Conservation (phyloP, 2,329 filamentous ascomycete genomes). For the Xylariomycetidae sp. region DNA sequence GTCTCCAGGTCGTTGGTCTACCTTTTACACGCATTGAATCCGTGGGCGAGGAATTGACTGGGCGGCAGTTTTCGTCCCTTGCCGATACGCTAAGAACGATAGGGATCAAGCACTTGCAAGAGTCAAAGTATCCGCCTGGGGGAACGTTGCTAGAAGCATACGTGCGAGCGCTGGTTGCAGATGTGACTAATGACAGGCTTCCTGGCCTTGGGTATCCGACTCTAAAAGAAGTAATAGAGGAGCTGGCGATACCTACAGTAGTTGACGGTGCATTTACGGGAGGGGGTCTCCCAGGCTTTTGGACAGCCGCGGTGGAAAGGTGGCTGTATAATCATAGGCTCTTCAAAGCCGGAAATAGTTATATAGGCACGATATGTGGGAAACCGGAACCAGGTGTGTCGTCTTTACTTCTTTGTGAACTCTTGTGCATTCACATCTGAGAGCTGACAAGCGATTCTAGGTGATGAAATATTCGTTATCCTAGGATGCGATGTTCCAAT, state of each 20-base stretch:
- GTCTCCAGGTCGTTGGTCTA: constrained; percentile 6
- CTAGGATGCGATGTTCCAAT: constrained; percentile 12
- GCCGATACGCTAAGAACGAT: neutral
- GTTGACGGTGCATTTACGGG: neutral
- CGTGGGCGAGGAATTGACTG: neutral
- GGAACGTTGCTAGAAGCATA: constrained; percentile 12
- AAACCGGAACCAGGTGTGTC: constrained; percentile 7
- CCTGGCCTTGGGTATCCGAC: constrained; percentile 2
- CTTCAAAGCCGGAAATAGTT: constrained; percentile 8
- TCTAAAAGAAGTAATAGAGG: neutral
- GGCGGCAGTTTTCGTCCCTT: neutral
- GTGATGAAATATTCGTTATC: constrained; percentile 14
- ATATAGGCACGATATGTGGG: constrained; percentile 4
- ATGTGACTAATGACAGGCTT: neutral
- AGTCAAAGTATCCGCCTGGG: constrained; percentile 7
- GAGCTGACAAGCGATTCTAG: constrained; percentile 5
- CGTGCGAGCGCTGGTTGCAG: constrained; percentile 5
- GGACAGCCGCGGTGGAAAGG: neutral
- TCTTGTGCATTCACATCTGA: neutral
- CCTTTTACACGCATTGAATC: constrained; percentile 7
- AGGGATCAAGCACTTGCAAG: neutral
- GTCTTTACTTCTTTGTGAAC: neutral
- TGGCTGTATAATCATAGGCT: neutral
- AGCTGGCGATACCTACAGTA: neutral
- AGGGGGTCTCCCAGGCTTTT: neutral